Base-by-base conservation (phyloP, 2,329 filamentous ascomycete genomes). In the Diaporthe vexans region DNA sequence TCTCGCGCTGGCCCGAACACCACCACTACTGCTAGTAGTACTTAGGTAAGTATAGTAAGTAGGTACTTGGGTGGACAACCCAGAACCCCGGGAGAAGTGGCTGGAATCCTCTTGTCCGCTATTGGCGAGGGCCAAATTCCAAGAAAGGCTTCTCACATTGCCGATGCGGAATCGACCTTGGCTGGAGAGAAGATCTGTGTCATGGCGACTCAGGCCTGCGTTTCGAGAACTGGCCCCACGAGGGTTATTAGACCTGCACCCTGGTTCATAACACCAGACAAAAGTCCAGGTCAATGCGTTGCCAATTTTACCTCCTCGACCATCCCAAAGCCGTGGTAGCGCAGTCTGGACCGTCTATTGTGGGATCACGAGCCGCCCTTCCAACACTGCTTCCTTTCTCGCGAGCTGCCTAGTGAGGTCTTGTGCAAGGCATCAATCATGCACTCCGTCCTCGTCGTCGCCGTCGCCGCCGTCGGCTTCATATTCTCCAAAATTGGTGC, bases 141-240 rank as follows among this genome's bases (percentile, higher is more conserved):
- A 67, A 67, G 63, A 40, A 67, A 52, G 63, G 63, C 63, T 67
- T 67, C 63, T 67, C 46, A 52, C 33, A 2, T 67, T 67, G 63
- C 63, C 63, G 61, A 52, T 11, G 61, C 61, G 61, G 61, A 67
- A 67, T 67, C 61, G 29, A 24, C 33, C 63, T 67, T 67, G 63
- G 63, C 63, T 67, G 63, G 63, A 5, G 59, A 65, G 59, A 67
- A 67, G 63, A 67, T 67, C 63, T 52, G 63, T 67, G 46, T 67
- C 63, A 67, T 67, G 63, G 46, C 63, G 63, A 67, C 13, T 67
- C 63, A 67, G 63, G 63, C 8, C 46, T 48, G 48, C 46, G 63
- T 67, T 67, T 67, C 63, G 63, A 52, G 33, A 26, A 26, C 37
- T 15, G 37, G 37, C 29, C 29, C 61, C 40, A 26, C 43, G 21